These are phyloP conservation scores for Lasiosphaeria ovina DNA, from an alignment of 495 filamentous ascomycete species.

Conservation along the genomic window DNA sequence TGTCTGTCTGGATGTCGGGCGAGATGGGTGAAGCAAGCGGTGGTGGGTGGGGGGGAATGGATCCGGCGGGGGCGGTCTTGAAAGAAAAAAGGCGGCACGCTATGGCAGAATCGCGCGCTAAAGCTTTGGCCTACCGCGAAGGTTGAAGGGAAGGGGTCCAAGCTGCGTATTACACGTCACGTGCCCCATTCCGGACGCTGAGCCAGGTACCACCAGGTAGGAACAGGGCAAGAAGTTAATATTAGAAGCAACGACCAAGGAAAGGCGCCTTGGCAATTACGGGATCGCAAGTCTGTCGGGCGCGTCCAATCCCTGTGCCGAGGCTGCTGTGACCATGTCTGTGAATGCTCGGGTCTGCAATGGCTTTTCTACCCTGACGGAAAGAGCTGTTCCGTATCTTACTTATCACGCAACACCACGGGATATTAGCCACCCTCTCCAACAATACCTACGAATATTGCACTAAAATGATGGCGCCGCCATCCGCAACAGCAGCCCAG, in stretches of 20 bases:
- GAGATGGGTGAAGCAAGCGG: neutral
- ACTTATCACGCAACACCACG: neutral
- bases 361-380: neutral
- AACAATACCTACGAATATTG: neutral
- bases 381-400: neutral
- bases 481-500: slow-evolving; percentile 14
- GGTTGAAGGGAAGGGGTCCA: too few species aligned
- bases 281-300: neutral
- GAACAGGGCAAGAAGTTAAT: too few species aligned
- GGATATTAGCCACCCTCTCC: too few species aligned
- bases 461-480: slow-evolving; percentile 9
- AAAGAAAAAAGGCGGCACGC: slow-evolving; percentile 19
- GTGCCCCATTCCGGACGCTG: too few species aligned
- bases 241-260: too few species aligned
- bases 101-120: slow-evolving; percentile 2
- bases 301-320: too few species aligned
- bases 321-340: neutral
- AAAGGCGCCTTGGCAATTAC: neutral
- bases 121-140: too few species aligned
- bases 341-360: neutral
- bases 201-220: too few species aligned
- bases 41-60: neutral
- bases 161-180: too few species aligned
- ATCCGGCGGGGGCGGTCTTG: neutral
- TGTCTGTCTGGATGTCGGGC: neutral